A percentile compares a stretch with the other conserved stretches of the same genome.
Evolutionary conservation across 352 stramenopile species (phyloP).

Genomic region (Globisporangium radiosum): DNA sequence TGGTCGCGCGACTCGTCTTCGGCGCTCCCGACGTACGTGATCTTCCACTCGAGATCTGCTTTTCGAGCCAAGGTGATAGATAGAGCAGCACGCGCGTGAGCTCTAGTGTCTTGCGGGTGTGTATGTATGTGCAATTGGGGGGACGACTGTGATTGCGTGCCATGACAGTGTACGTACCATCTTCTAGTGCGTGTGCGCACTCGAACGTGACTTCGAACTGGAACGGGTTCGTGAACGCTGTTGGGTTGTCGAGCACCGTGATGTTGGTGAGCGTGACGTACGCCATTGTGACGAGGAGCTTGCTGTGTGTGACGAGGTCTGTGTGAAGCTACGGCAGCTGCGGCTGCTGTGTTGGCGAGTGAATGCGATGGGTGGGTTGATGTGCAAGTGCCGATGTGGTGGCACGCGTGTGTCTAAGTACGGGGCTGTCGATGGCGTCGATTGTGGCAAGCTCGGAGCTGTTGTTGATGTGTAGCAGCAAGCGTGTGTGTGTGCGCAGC

Average conservation of each 20-base stretch:
- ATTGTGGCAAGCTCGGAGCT: no score
- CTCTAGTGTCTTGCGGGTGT: no score
- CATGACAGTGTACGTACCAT: conserved; percentile 45
- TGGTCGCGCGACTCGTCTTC: conserved; percentile 95
- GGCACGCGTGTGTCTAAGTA: no score
- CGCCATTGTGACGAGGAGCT: conserved; percentile 34
- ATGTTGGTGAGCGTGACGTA: conserved; percentile 91
- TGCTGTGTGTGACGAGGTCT: no score
- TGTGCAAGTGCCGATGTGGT: no score
- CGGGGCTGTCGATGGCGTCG: no score
- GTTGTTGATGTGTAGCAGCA: no score
- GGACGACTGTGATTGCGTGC: background rate
- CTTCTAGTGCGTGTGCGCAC: conserved; percentile 94
- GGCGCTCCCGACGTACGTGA: conserved; percentile 97
- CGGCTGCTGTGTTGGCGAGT: no score
- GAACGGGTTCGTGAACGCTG: conserved; percentile 96
- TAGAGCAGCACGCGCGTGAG: background rate
- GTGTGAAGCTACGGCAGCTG: no score
- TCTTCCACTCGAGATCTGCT: conserved; percentile 98
- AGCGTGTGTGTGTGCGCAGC: no score
- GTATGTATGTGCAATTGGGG: background rate
- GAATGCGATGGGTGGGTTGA: no score
- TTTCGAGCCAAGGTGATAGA: conserved; percentile 6
- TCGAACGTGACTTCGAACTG: conserved; percentile 99
- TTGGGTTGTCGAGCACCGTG: conserved; percentile 98